Evolutionary conservation across 495 filamentous ascomycete genomes (phyloP).

Genomic region (Annulohypoxylon maeteangense): DNA sequence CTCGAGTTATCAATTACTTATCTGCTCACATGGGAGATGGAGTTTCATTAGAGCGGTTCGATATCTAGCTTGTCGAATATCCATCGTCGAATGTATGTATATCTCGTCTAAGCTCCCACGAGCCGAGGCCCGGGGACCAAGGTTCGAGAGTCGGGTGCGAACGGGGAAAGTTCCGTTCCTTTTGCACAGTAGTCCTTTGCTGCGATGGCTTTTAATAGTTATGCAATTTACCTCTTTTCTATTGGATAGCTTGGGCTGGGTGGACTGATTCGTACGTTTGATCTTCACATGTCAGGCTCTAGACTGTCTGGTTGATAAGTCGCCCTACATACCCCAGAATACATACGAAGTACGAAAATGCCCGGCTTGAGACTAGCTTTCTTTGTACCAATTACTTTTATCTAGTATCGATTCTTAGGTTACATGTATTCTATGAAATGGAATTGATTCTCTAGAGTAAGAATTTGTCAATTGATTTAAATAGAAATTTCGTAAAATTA

Average conservation of each 20-base stretch:
- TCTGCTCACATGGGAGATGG: neutral
- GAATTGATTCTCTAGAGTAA: neutral
- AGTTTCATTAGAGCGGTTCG: neutral
- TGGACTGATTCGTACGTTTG: slow-evolving; percentile 17
- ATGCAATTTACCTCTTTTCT: neutral
- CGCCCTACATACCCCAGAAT: neutral
- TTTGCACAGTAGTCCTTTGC: slow-evolving; percentile 1
- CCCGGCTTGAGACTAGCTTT: neutral
- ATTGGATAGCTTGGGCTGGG: neutral
- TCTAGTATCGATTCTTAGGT: neutral
- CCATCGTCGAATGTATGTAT: neutral
- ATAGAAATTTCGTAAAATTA: neutral
- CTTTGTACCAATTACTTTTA: neutral
- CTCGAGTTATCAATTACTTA: neutral
- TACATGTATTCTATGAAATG: neutral
- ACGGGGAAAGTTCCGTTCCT: slow-evolving; percentile 2
- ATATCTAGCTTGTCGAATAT: neutral
- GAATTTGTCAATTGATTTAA: neutral
- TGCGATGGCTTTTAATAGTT: slow-evolving; percentile 1
- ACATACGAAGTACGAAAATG: neutral
- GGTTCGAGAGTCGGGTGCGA: slow-evolving; percentile 9
- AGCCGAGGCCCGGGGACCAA: slow-evolving; percentile 29
- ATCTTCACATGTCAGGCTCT: slow-evolving; percentile 26
- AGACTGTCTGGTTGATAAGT: neutral
- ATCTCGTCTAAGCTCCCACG: neutral